Evolutionary conservation across 805 yeast genomes (phyloP).

Genomic region (Kodamaea kakaduensis): DNA sequence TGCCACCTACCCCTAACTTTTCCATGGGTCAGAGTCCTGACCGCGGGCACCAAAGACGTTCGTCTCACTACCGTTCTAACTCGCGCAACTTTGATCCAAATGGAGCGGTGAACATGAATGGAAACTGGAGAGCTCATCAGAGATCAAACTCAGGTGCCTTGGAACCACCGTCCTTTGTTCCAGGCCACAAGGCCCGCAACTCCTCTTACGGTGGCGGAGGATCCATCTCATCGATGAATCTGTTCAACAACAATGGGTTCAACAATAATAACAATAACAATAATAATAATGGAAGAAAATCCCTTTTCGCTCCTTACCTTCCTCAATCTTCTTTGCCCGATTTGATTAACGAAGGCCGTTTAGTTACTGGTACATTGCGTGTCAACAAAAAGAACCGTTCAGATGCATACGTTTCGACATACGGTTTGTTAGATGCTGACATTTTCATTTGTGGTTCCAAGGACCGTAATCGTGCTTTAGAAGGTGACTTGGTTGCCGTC

Average conservation of each 20-base stretch:
- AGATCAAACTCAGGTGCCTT: slow-evolving; percentile 33
- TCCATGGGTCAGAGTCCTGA: slow-evolving; percentile 39
- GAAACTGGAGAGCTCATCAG: slow-evolving; percentile 66
- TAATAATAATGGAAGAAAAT: slow-evolving; percentile 55
- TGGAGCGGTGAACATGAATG: slow-evolving; percentile 38
- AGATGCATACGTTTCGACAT: slow-evolving; percentile 98
- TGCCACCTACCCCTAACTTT: slow-evolving; percentile 55
- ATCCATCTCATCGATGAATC: slow-evolving; percentile 49
- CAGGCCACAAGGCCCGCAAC: slow-evolving; percentile 73
- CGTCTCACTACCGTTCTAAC: slow-evolving; percentile 37
- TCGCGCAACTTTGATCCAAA: slow-evolving; percentile 38
- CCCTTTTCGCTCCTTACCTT: slow-evolving; percentile 91
- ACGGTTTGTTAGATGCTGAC: slow-evolving; percentile 92
- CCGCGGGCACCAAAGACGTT: slow-evolving; percentile 34
- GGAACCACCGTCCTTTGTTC: slow-evolving; percentile 48
- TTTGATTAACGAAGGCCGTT: slow-evolving; percentile 79
- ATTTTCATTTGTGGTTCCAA: slow-evolving; percentile 97
- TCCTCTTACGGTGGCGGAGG: slow-evolving; percentile 60
- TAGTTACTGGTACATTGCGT: slow-evolving; percentile 88
- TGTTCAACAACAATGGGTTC: slow-evolving; percentile 22
- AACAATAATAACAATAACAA: slow-evolving; percentile 27
- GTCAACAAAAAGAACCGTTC: slow-evolving; percentile 96
- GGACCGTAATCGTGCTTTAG: slow-evolving; percentile 95
- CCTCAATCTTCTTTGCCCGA: slow-evolving; percentile 93
- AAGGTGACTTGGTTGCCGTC: slow-evolving; percentile 94